Percentiles rank a stretch among this genome's conserved stretches.
These are phyloP conservation scores for Linaria vulgaris DNA, from an alignment of 257 asterid genomes.

Conservation along the genomic window DNA sequence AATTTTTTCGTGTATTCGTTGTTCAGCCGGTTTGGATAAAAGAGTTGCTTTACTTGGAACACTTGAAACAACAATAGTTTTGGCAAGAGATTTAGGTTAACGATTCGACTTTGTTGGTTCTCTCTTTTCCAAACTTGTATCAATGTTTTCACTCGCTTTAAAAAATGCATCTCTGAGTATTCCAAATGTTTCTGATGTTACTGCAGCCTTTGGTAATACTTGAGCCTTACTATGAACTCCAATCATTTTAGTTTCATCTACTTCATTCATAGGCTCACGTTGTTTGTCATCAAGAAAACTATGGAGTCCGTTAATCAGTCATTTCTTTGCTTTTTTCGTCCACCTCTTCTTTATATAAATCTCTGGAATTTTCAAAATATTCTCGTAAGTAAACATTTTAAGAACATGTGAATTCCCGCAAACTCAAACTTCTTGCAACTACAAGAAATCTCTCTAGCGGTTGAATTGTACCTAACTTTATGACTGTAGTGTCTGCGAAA, in stretches of 20 bases:
- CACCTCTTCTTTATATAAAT: constrained; percentile 6
- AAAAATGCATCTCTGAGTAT: too few species aligned
- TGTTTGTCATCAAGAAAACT: neutral
- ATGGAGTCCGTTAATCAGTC: neutral
- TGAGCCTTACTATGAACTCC: neutral
- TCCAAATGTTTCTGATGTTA: too few species aligned
- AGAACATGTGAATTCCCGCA: constrained; percentile 5
- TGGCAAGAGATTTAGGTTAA: too few species aligned
- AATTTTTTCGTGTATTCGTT: too few species aligned
- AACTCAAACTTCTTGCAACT: too few species aligned
- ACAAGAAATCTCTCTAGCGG: neutral
- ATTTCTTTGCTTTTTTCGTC: constrained; percentile 1
- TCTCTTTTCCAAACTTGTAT: too few species aligned
- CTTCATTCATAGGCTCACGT: neutral
- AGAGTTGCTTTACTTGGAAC: too few species aligned
- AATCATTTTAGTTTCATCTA: neutral
- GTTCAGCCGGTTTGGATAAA: too few species aligned
- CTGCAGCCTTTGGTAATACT: too few species aligned
- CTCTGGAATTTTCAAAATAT: neutral
- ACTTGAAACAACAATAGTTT: too few species aligned
- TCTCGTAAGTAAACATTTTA: neutral
- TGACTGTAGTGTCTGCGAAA: neutral
- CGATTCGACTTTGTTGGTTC: too few species aligned
- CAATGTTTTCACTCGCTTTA: too few species aligned
- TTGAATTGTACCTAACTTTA: neutral